Percentiles rank a stretch among this genome's conserved stretches.
Conservation (phyloP, 192 early-diverging fungal species). For the Coemansia sp. region DNA sequence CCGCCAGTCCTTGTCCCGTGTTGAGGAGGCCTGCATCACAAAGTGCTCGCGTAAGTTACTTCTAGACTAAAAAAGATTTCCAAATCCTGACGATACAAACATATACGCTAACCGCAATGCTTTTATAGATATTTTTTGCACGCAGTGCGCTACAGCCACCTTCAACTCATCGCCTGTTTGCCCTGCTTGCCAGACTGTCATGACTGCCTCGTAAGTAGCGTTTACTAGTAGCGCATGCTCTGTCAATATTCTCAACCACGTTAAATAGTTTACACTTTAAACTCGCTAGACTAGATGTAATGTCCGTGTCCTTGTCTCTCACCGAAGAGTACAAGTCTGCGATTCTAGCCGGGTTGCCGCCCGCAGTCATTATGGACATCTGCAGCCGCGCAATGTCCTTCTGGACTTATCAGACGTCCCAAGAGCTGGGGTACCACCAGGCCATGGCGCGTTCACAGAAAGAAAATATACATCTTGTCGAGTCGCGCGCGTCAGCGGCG, state of each 20-base stretch:
- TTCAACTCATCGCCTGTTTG: conserved; percentile 57
- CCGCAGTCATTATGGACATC: conserved; percentile 62
- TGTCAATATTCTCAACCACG: background rate
- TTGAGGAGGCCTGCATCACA: conserved; percentile 58
- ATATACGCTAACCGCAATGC: background rate
- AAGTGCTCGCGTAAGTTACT: conserved; percentile 62
- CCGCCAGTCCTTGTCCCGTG: conserved; percentile 29
- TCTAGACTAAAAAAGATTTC: background rate
- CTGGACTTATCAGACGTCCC: conserved; percentile 64
- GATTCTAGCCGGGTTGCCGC: conserved; percentile 64
- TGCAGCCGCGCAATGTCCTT: conserved; percentile 62
- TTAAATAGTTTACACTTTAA: background rate
- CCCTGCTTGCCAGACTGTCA: conserved; percentile 59
- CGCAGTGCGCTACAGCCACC: conserved; percentile 54
- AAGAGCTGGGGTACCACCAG: conserved; percentile 53
- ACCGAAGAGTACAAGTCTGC: conserved; percentile 65
- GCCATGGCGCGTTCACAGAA: conserved; percentile 25
- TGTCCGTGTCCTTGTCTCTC: conserved; percentile 56
- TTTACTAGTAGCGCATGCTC: background rate
- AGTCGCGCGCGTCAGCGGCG: conserved; percentile 21
- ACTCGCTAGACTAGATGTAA: conserved; percentile 47
- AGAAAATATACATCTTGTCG: conserved; percentile 32
- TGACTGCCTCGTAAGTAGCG: conserved; percentile 53
- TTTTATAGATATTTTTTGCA: conserved; percentile 64
- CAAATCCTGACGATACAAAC: background rate